Evolutionary conservation across 345 rosid species (phyloP), one percentile per base, ranked within the genome.

Genomic region (Laguncularia racemosa): DNA sequence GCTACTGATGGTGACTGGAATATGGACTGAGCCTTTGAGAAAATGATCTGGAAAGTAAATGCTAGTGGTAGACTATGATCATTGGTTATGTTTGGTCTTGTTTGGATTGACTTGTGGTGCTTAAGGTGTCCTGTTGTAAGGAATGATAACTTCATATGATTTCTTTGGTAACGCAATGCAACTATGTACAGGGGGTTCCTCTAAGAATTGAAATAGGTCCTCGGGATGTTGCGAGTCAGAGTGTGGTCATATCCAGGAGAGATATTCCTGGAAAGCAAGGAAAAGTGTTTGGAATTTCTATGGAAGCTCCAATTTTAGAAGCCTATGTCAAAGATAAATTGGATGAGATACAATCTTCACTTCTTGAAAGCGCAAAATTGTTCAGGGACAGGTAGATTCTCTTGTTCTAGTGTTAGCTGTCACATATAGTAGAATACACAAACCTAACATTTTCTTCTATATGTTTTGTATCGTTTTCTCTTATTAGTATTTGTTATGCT

Each of bases 121-220:
- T 33, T 23, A 9, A 33, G 40, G 40, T 33, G 40, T 33, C 40
- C 40, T 9, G 11, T 33, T 10, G 7, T 33, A 6, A 6, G 7
- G 40, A 53, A 23, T 13, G 19, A 26, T 53, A 26, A 3, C 44
- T 57, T 50, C n/a, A n/a, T 23, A 48, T 11, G 53, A 28, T 40
- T 52, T 40, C 20, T 43, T 50, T 12, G 64, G n/a, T 51, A 69
- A 50, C 50, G 9, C 56, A 63, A 26, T 44, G 64, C 64, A 14
- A 15, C 58, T 70, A 44, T 55, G 2, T 57, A 20, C 51, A 89
- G 96, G 99, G 97, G 46, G 76, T 86, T 17, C 97, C 98, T 60
- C 43, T 92, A 46, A 77, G 97, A 72, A 82, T 93, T 65, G 99
- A 93, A 75, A 85, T 93, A 64, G 96, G 99, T 73, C 99, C 96